These are phyloP conservation scores for Aspergillus brasiliensis DNA, from an alignment of 2,329 filamentous ascomycete species.

Conservation along the genomic window DNA sequence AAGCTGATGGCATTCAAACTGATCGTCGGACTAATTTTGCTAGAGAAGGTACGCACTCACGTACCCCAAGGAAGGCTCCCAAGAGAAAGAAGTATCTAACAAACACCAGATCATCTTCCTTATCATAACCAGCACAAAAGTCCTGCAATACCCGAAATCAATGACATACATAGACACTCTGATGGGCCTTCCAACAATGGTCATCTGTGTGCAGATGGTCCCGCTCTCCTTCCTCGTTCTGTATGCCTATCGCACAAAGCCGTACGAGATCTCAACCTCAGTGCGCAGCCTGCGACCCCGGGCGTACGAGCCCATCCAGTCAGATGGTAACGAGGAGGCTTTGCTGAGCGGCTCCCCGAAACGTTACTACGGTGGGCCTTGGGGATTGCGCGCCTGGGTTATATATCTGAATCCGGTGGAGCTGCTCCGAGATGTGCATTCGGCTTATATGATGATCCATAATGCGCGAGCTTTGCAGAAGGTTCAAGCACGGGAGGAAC, in stretches of 20 bases:
- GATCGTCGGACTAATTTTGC: conserved; percentile 33
- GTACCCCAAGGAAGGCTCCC: conserved; percentile 12
- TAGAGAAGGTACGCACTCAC: conserved; percentile 28
- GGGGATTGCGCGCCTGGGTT: not conserved
- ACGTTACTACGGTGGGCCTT: not conserved
- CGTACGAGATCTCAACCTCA: conserved; percentile 18
- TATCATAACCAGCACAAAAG: conserved; percentile 24
- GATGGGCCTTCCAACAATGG: conserved; percentile 33
- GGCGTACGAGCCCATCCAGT: not conserved
- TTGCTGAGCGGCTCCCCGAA: too few species aligned
- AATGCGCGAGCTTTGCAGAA: too few species aligned
- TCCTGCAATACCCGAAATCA: conserved; percentile 24
- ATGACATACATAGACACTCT: conserved; percentile 34
- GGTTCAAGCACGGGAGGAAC: too few species aligned
- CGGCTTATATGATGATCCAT: too few species aligned
- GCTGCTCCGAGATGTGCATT: not conserved
- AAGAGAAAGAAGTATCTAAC: not conserved
- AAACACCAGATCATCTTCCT: conserved; percentile 30
- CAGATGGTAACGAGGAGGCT: too few species aligned
- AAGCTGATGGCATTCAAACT: conserved; percentile 41
- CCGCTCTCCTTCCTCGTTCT: conserved; percentile 34
- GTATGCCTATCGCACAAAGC: conserved; percentile 30
- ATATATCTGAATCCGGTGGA: not conserved
- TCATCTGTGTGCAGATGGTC: conserved; percentile 36
- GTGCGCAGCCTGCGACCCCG: too few species aligned